Evolutionary conservation across 495 filamentous ascomycete genomes (phyloP), one percentile per base, ranked within the genome.

Genomic region (Tuber microsphaerosporum): DNA sequence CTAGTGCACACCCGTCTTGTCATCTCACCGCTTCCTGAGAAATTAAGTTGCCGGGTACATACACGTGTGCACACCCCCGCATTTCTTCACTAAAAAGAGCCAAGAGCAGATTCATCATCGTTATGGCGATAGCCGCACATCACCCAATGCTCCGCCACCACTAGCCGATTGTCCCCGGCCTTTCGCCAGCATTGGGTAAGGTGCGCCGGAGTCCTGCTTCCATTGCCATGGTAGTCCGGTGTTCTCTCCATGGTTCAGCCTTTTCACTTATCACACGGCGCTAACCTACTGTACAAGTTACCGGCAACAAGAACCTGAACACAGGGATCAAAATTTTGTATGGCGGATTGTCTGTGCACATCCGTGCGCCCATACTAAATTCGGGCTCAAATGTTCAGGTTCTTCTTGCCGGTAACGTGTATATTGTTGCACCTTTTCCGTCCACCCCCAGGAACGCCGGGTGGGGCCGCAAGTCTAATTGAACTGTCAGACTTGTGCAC

Each of bases 371-470:
- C n/a, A n/a, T n/a, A n/a, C n/a, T n/a, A n/a, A n/a, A n/a, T n/a
- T n/a, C n/a, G n/a, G n/a, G n/a, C n/a, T n/a, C n/a, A n/a, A n/a
- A n/a, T n/a, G n/a, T n/a, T n/a, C n/a, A n/a, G n/a, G n/a, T n/a
- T n/a, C n/a, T n/a, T n/a, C n/a, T n/a, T n/a, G n/a, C n/a, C n/a
- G n/a, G n/a, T n/a, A n/a, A n/a, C n/a, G n/a, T n/a, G n/a, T 34
- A 65, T 65, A 26, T 2, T 34, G 26, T 17, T 4, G 26, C 56
- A 31, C 2, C 26, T 65, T 16, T 34, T 26, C 56, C 26, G 56
- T 65, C 56, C 56, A 65, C 26, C 56, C 56, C 56, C 56, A n/a
- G 56, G 56, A 65, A 65, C 34, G 56, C 56, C 56, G 56, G 56
- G 26, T 65, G 26, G 56, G 56, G 56, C 9, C 26, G 26, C 26